Conservation (phyloP, 805 yeast species). For the Zygosaccharomyces bisporus region DNA sequence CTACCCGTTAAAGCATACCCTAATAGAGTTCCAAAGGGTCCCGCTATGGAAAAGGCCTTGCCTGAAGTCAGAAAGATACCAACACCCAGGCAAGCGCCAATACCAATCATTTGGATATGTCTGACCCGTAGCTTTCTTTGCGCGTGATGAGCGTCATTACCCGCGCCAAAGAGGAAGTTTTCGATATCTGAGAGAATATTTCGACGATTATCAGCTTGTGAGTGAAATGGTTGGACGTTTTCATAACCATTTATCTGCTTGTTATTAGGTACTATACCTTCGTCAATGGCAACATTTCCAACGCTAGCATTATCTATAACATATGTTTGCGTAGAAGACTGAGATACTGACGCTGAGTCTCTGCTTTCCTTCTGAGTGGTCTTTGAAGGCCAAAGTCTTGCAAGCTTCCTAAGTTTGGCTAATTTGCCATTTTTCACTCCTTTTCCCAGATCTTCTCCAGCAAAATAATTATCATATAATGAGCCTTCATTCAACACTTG, state of each 20-base stretch:
- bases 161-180: conserved; percentile 2
- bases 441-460: conserved; percentile 14
- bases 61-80: conserved; percentile 62
- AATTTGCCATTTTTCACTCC: not conserved
- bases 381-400: not conserved
- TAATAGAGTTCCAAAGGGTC: conserved; percentile 51
- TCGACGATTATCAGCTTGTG: not conserved
- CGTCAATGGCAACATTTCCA: conserved; percentile 23
- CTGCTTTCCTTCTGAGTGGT: not conserved
- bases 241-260: conserved; percentile 3
- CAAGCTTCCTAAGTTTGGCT: conserved; percentile 2
- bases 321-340: conserved; percentile 16
- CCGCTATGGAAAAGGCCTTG: conserved; percentile 51
- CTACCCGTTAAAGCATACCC: conserved; percentile 63
- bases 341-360: conserved; percentile 3
- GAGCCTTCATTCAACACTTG: conserved; percentile 19
- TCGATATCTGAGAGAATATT: not conserved
- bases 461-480: conserved; percentile 18
- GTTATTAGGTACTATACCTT: conserved; percentile 5
- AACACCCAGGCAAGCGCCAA: conserved; percentile 65
- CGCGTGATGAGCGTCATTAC: conserved; percentile 39
- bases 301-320: conserved; percentile 25
- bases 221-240: not conserved
- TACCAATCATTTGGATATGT: conserved; percentile 62
- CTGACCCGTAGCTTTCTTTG: conserved; percentile 45